Conservation (phyloP, 352 stramenopile species). For the Plasmopara halstedii region DNA sequence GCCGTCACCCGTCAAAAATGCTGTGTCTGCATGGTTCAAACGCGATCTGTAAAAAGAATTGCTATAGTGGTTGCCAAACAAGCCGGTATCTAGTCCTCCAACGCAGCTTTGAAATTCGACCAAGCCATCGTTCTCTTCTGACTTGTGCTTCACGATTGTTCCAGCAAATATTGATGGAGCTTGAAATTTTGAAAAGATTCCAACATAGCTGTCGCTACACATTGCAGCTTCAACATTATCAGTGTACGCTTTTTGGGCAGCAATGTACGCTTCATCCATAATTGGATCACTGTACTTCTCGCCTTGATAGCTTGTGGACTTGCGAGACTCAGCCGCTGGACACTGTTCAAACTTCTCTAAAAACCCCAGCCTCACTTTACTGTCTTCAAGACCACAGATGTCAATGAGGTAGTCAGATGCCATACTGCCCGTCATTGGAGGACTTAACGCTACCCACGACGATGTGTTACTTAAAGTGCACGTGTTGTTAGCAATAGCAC, state of each 20-base stretch:
- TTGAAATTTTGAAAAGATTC: slow-evolving; percentile 21
- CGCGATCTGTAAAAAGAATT: slow-evolving; percentile 19
- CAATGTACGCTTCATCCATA: not conserved
- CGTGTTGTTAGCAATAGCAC: slow-evolving; percentile 5
- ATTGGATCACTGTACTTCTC: slow-evolving; percentile 5
- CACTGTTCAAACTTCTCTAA: slow-evolving; percentile 3
- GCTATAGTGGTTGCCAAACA: slow-evolving; percentile 19
- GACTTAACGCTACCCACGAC: slow-evolving; percentile 10
- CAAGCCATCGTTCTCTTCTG: slow-evolving; percentile 15
- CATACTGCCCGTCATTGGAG: slow-evolving; percentile 19
- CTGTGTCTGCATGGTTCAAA: slow-evolving; percentile 31
- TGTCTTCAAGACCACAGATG: slow-evolving; percentile 3
- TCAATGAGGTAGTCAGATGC: slow-evolving; percentile 7
- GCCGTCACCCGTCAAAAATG: slow-evolving; percentile 27
- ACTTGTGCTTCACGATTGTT: slow-evolving; percentile 20
- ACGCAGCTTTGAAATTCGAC: slow-evolving; percentile 32
- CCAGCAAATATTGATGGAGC: slow-evolving; percentile 3
- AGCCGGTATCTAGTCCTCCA: slow-evolving; percentile 8
- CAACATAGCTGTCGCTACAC: slow-evolving; percentile 22
- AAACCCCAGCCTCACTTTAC: not conserved
- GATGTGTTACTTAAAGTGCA: slow-evolving; percentile 8
- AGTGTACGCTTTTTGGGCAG: slow-evolving; percentile 13
- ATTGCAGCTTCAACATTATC: slow-evolving; percentile 22
- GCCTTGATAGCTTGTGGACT: slow-evolving; percentile 5
- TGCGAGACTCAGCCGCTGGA: not conserved